Evolutionary conservation across 306 rosid species (phyloP).

Genomic region (Delonix regia): DNA sequence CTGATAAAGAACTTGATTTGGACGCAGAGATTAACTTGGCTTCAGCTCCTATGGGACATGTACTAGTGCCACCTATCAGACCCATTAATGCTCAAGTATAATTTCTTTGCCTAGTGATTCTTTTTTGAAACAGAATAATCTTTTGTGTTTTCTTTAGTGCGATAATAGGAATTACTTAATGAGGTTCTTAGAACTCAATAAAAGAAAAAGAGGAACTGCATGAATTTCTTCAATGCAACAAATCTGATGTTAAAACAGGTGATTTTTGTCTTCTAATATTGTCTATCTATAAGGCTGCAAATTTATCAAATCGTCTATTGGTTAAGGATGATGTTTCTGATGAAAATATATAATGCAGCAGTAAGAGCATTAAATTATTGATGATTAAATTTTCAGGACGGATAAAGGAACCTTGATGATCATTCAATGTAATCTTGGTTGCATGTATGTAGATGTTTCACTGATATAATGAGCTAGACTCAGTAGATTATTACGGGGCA

Average conservation of each 20-base stretch:
- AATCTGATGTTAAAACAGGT: constrained; percentile 11
- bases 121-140: not conserved
- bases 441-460: constrained; percentile 4
- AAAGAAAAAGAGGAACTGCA: no score
- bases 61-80: constrained; percentile 60
- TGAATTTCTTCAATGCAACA: no score
- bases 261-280: not conserved
- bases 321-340: not conserved
- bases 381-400: not conserved
- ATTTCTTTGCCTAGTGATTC: constrained; percentile 7
- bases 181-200: no score
- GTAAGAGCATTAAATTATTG: not conserved
- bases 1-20: constrained; percentile 76
- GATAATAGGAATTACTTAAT: not conserved
- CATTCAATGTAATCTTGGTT: not conserved
- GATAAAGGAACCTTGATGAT: constrained; percentile 5
- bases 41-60: constrained; percentile 77
- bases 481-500: not conserved
- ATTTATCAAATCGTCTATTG: not conserved
- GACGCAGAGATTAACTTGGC: constrained; percentile 83
- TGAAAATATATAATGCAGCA: not conserved
- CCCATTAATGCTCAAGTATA: constrained; percentile 61
- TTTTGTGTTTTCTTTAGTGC: not conserved
- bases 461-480: not conserved
- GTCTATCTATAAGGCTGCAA: not conserved